Evolutionary conservation across 768 basidiomycete genomes (phyloP), one percentile per base, ranked within the genome.

Genomic region (Tephrocybe sp.): DNA sequence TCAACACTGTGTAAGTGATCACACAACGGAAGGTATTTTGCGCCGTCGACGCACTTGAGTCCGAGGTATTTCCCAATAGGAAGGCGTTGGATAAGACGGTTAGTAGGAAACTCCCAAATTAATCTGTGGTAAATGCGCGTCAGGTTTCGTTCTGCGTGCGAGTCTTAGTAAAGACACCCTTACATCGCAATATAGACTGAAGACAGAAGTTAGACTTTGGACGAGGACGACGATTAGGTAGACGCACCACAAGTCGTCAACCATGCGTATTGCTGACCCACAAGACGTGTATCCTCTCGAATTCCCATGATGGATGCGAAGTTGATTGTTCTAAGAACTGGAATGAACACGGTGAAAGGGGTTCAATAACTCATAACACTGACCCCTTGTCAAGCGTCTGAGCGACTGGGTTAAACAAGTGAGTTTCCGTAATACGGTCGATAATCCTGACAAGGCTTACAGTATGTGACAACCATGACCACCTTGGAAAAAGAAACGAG

Each of bases 231-330:
- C 18, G 45, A 9, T 24, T 33, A 41, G n/a, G 36, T 39, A 15
- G 5, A 56, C 73, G 7, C 56, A 75, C 74, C 73, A 54, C 75
- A 77, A 38, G 75, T 76, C 12, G 75, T 76, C 6, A 78, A 58
- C 71, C 76, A 75, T 4, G 73, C 71, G 55, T 79, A 80, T 58
- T 78, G 68, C 61, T 80, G 78, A 0, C 80, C 78, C 25, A 67
- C 62, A 17, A 81, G 72, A 40, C 72, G 55, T 4, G 73, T 72
- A 55, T 80, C 77, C 50, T 68, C 60, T 6, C 60, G 60, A 34
- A 78, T 74, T 3, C 74, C 76, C 75, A 77, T 77, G 44, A 76
- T 76, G 12, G 72, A 73, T 3, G 76, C 73, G 57, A 76, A 75
- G 51, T 73, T 76, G 30, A 77, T 66, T 24, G 74, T 74, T 32